Conservation (phyloP, 441 rosid genomes). For the Sinapis alba region DNA sequence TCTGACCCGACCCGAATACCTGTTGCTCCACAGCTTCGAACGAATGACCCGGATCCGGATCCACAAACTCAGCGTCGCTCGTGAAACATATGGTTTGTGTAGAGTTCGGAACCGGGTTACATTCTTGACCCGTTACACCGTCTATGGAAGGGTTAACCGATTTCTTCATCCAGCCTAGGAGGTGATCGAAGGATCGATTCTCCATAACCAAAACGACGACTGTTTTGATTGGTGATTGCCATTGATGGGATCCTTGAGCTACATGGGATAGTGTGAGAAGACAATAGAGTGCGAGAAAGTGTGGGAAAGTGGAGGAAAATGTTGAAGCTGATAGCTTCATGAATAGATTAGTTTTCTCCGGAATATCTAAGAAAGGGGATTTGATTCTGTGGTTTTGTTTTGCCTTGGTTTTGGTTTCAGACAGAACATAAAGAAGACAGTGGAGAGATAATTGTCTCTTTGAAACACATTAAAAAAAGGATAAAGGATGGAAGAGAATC, state of each 20-base stretch:
- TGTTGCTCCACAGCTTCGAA: constrained; percentile 82
- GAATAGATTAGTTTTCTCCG: not conserved
- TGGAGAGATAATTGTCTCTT: constrained; percentile 9
- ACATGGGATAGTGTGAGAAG: constrained; percentile 46
- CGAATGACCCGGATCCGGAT: constrained; percentile 98
- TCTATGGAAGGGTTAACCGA: constrained; percentile 60
- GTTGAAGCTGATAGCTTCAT: constrained; percentile 32
- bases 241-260: constrained; percentile 46
- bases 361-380: constrained; percentile 7
- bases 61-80: constrained; percentile 86
- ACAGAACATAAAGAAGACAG: constrained; percentile 7
- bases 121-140: constrained; percentile 86
- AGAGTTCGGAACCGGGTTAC: constrained; percentile 64
- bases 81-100: constrained; percentile 65
- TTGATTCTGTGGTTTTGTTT: constrained; percentile 39
- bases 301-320: constrained; percentile 45
- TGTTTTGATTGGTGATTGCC: constrained; percentile 75
- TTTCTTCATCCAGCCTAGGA: constrained; percentile 97
- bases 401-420: constrained; percentile 25
- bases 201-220: constrained; percentile 87
- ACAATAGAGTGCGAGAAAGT: constrained; percentile 48
- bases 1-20: constrained; percentile 66
- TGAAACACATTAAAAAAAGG: not conserved
- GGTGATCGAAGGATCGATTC: constrained; percentile 93
- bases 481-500: not conserved